These are phyloP conservation scores for Naganishia albida DNA, from an alignment of 1,284 basidiomycete species.

Conservation along the genomic window DNA sequence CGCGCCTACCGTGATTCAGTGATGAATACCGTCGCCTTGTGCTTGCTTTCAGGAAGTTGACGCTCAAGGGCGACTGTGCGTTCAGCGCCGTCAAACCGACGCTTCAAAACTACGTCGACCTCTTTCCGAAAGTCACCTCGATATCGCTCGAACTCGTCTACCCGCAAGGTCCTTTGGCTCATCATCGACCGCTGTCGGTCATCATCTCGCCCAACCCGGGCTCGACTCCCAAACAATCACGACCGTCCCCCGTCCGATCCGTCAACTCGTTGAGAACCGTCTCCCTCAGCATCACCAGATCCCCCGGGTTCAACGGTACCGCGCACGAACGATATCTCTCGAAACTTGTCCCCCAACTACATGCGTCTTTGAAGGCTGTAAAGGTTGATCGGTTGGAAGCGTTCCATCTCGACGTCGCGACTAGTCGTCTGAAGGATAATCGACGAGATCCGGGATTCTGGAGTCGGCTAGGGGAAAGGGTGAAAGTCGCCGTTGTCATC, in stretches of 20 bases:
- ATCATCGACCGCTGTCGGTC: neutral
- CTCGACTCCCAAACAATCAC: neutral
- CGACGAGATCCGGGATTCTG: neutral
- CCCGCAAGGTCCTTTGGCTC: neutral
- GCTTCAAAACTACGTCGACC: neutral
- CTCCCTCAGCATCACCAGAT: neutral
- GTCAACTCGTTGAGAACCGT: neutral
- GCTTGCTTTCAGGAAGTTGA: neutral
- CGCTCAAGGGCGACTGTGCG: neutral
- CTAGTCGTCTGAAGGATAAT: neutral
- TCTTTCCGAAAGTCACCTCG: neutral
- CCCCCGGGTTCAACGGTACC: neutral
- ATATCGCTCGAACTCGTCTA: neutral
- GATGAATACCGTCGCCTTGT: neutral
- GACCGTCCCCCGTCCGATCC: neutral
- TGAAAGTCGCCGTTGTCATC: neutral
- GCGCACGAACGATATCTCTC: neutral
- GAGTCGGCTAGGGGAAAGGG: neutral
- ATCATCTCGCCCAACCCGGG: neutral
- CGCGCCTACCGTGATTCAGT: neutral
- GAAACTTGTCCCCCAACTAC: neutral
- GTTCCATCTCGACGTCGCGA: neutral
- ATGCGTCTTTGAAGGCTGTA: neutral
- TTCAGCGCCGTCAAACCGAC: neutral
- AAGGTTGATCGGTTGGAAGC: neutral